These are phyloP conservation scores for Herpetomonas samuelpessoai DNA, from an alignment of 208 protist species.

Conservation along the genomic window DNA sequence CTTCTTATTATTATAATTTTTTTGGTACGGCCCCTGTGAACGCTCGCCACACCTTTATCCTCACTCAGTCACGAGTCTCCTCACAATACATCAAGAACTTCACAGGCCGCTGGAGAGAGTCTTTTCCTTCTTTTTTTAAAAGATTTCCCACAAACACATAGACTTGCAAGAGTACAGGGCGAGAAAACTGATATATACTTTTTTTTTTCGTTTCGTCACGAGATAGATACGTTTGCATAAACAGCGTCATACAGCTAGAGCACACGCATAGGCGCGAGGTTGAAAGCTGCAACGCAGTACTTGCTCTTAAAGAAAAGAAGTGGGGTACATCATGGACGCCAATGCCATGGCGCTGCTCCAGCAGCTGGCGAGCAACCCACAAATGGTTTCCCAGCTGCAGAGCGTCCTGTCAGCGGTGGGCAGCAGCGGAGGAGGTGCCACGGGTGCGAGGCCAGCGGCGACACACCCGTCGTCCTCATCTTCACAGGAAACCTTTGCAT, in stretches of 20 bases:
- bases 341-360: constrained; percentile 56
- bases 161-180: too few relatives aligned
- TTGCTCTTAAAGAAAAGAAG: not conserved
- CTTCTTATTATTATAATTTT: too few relatives aligned
- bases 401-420: constrained; percentile 24
- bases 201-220: constrained; percentile 5
- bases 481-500: constrained; percentile 2
- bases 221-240: not conserved
- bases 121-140: too few relatives aligned
- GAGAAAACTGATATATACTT: too few relatives aligned
- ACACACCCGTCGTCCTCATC: not conserved
- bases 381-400: constrained; percentile 64
- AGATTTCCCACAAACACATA: too few relatives aligned
- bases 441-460: not conserved
- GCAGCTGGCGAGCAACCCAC: constrained; percentile 60
- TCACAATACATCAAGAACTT: too few relatives aligned
- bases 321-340: constrained; percentile 25
- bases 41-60: too few relatives aligned
- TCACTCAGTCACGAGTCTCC: too few relatives aligned
- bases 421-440: not conserved
- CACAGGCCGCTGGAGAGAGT: too few relatives aligned
- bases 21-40: too few relatives aligned
- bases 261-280: not conserved
- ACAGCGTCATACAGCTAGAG: not conserved
- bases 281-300: too few relatives aligned